Evolutionary conservation across 805 yeast genomes (phyloP).

Genomic region (Yarrowia yakushimensis): DNA sequence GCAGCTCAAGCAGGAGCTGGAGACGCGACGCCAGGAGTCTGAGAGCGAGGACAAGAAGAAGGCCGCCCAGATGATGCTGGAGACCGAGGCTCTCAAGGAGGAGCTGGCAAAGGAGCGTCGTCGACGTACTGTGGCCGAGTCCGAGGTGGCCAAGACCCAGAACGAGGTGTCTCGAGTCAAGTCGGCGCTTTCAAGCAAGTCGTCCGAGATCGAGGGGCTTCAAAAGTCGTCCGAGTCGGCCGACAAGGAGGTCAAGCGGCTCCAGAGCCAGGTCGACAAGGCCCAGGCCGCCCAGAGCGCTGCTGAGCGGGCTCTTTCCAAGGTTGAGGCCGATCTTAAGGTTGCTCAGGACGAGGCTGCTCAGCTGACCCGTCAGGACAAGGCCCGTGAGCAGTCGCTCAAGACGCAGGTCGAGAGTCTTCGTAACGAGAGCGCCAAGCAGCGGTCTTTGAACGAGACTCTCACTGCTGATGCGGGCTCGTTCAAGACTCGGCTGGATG

Average conservation of each 20-base stretch:
- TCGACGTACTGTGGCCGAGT: neutral
- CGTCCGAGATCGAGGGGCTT: neutral
- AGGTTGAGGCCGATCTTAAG: slow-evolving; percentile 28
- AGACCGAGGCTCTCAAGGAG: slow-evolving; percentile 25
- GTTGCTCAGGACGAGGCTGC: slow-evolving; percentile 30
- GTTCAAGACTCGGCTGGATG: slow-evolving; percentile 25
- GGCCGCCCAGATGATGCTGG: slow-evolving; percentile 28
- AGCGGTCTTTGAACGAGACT: slow-evolving; percentile 30
- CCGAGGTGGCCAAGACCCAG: slow-evolving; percentile 27
- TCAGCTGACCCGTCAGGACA: slow-evolving; percentile 23
- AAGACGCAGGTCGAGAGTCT: slow-evolving; percentile 23
- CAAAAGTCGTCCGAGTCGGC: neutral
- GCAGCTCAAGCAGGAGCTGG: slow-evolving; percentile 42
- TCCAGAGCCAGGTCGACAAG: slow-evolving; percentile 28
- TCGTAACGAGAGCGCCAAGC: slow-evolving; percentile 27
- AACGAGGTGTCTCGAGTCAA: neutral
- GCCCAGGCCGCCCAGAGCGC: slow-evolving; percentile 26
- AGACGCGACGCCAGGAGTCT: neutral
- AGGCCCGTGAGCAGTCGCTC: slow-evolving; percentile 17
- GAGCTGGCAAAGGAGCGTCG: slow-evolving; percentile 27
- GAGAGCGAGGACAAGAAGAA: slow-evolving; percentile 29
- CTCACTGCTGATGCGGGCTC: slow-evolving; percentile 25
- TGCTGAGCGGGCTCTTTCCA: slow-evolving; percentile 27
- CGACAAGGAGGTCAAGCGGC: slow-evolving; percentile 26
- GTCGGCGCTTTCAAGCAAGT: neutral